phyloP scores from a whole-genome alignment of 768 basidiomycete genomes.

The Rhodotorula graminis region DNA sequence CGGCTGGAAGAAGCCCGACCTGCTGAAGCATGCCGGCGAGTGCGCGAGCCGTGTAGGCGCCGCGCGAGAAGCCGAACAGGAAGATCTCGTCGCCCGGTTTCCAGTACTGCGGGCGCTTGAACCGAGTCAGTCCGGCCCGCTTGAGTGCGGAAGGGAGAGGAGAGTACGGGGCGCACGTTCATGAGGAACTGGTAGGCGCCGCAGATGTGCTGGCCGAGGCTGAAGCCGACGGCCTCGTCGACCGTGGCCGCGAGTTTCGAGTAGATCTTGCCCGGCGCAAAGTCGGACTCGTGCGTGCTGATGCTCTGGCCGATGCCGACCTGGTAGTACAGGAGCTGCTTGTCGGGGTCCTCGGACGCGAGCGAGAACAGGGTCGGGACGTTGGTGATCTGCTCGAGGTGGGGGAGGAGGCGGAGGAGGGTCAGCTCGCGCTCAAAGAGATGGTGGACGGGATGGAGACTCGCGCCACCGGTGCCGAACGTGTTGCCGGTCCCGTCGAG shows the following conservation, averaged over 20 bases:
- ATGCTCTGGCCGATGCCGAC: conserved; percentile 46
- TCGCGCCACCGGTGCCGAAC: neutral
- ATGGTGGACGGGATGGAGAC: too few species aligned
- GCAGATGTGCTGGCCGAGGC: conserved; percentile 5
- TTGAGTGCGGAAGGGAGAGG: too few species aligned
- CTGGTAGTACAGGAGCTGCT: conserved; percentile 69
- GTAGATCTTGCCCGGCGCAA: neutral
- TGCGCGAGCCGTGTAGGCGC: conserved; percentile 63
- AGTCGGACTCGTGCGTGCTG: neutral
- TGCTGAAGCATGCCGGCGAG: conserved; percentile 71
- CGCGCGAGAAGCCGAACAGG: conserved; percentile 70
- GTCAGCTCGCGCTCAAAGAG: neutral
- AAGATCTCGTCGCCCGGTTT: conserved; percentile 54
- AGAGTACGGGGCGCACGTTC: neutral
- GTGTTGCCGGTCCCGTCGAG: conserved; percentile 30
- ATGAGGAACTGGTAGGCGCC: conserved; percentile 27
- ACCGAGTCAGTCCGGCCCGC: too few species aligned
- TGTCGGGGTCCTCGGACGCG: conserved; percentile 59
- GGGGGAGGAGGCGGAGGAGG: neutral
- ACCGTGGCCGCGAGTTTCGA: neutral
- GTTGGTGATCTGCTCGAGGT: conserved; percentile 57
- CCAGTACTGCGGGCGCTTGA: conserved; percentile 41
- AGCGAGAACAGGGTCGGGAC: conserved; percentile 66
- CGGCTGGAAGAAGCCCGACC: conserved; percentile 64
- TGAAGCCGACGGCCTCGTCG: conserved; percentile 19